Evolutionary conservation across 495 filamentous ascomycete species (phyloP).

Genomic region (Talaromyces borbonicus): DNA sequence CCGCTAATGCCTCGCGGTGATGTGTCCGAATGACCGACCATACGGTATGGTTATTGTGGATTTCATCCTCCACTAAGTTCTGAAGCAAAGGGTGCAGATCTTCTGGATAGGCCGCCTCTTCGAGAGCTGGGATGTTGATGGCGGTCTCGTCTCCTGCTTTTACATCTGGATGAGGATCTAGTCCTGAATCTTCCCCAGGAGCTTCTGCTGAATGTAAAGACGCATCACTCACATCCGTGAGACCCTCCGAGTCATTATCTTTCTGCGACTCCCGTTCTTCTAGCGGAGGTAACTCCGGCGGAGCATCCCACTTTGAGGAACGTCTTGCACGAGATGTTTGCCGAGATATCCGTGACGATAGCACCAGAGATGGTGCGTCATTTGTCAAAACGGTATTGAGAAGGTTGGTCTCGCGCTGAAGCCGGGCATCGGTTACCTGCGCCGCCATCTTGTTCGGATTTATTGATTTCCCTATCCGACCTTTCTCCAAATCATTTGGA

Average conservation of each 20-base stretch:
- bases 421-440: constrained; percentile 31
- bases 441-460: constrained; percentile 33
- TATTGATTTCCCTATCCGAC: constrained; percentile 19
- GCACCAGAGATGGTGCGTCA: constrained; percentile 13
- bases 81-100: constrained; percentile 33
- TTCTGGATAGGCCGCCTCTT: constrained; percentile 22
- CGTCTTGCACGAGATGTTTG: constrained; percentile 21
- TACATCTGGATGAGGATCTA: neutral
- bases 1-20: constrained; percentile 40
- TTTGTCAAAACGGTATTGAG: constrained; percentile 28
- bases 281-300: constrained; percentile 14
- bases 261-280: constrained; percentile 17
- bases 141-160: constrained; percentile 10
- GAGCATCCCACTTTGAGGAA: constrained; percentile 13
- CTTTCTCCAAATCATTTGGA: constrained; percentile 29
- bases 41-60: constrained; percentile 41
- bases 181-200: constrained; percentile 14
- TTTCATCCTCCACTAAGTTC: constrained; percentile 32
- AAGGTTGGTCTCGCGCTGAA: constrained; percentile 32
- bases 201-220: constrained; percentile 12
- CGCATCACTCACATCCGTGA: constrained; percentile 12
- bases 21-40: constrained; percentile 44
- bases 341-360: constrained; percentile 18
- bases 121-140: constrained; percentile 14
- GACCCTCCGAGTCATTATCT: constrained; percentile 9